Base-by-base conservation (phyloP, 805 yeast species). In the Kockiozyma suomiensis region DNA sequence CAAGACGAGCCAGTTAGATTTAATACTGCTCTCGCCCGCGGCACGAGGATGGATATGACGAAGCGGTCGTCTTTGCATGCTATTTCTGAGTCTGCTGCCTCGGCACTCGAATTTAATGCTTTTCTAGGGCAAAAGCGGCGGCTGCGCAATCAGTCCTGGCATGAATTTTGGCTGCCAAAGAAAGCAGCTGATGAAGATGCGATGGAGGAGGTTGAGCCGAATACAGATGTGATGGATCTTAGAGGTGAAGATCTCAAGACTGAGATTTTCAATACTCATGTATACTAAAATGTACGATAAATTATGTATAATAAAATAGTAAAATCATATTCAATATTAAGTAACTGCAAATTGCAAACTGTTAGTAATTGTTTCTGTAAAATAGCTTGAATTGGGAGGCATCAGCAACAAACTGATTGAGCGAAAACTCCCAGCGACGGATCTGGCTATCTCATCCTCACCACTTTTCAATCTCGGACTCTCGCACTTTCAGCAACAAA, bases 121-220 rank as follows among this genome's bases (percentile, higher is more conserved):
- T 71, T 64, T 47, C 51, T 75, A 19, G 68, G 67, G 32, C 42
- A 25, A n/a, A 68, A 66, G 58, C 70, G 78, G n/a, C 40, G 49
- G n/a, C 53, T 54, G 43, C 69, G 78, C 25, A 53, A 60, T 19
- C 54, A 59, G 46, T 59, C 65, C 56, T 75, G 77, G 77, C 56
- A 65, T 26, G 57, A 61, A 32, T 75, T 67, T 66, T 75, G 78
- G 78, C 19, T 46, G 52, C 58, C 58, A 10, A 17, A 38, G 26
- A 46, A 46, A 35, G 32, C 7, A 15, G 57, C n/a, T 10, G 58
- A 46, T 3, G 33, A 37, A 15, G 32, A 32, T 12, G 46, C 25
- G 25, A 25, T n/a, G 4, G 35, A 8, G 17, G 54, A 21, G 8
- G 40, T 12, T 32, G 49, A 26, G 25, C 30, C 23, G n/a, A n/a